Evolutionary conservation across 768 basidiomycete species (phyloP).

Genomic region (Mrakia blollopis): DNA sequence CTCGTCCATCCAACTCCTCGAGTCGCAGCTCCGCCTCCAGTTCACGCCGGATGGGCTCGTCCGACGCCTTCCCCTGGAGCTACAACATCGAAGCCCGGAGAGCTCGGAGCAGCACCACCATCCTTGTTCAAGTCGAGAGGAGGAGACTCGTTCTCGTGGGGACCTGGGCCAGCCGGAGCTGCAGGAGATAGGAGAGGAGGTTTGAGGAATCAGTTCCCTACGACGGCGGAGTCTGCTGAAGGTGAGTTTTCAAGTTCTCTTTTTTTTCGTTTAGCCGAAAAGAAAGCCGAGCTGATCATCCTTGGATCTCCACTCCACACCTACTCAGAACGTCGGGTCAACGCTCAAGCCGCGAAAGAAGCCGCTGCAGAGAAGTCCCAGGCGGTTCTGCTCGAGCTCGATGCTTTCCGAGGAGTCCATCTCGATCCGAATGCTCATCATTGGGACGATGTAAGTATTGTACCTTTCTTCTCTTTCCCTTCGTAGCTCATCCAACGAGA

Average conservation of each 20-base stretch:
- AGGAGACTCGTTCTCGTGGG: neutral
- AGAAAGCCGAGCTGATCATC: conserved; percentile 7
- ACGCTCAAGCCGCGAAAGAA: conserved; percentile 51
- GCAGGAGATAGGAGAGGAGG: neutral
- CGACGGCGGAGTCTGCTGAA: conserved; percentile 89
- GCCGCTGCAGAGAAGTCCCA: conserved; percentile 57
- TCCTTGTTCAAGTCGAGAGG: conserved; percentile 9
- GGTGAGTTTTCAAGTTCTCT: conserved; percentile 55
- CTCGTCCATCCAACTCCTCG: conserved; percentile 52
- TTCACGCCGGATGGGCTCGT: conserved; percentile 59
- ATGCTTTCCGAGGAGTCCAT: conserved; percentile 90
- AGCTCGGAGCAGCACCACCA: conserved; percentile 42
- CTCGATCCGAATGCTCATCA: conserved; percentile 89
- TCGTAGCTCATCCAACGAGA: too few relatives aligned
- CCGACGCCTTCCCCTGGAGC: conserved; percentile 12
- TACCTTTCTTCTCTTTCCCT: conserved; percentile 1
- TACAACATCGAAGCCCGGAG: conserved; percentile 51
- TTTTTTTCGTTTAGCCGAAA: conserved; percentile 30
- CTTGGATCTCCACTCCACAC: neutral
- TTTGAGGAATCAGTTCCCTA: conserved; percentile 73
- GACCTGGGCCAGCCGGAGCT: neutral
- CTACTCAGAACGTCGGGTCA: neutral
- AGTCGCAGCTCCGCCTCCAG: conserved; percentile 56
- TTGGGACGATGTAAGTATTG: conserved; percentile 84
- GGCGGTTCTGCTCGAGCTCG: conserved; percentile 71